Evolutionary conservation across 2,329 filamentous ascomycete genomes (phyloP), one percentile per base, ranked within the genome.

Genomic region (Didymella pinodella): DNA sequence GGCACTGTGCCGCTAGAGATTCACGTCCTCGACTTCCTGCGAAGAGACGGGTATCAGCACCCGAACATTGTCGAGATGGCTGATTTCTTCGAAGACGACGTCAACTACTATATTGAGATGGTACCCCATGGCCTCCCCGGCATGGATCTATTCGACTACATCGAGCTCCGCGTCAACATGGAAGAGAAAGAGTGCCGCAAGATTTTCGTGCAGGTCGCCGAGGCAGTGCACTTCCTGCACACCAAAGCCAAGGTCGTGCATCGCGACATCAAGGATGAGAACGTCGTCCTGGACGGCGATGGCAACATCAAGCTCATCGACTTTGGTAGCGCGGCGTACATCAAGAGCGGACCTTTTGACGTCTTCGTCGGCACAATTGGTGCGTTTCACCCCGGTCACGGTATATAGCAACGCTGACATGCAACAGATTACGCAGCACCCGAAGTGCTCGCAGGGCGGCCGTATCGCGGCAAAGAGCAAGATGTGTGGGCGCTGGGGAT

Each of bases 61-160:
- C 82, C 85, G 2, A 89, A 89, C 62, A 89, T 89, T 62, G 86
- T 89, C 43, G 86, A 88, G 69, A 89, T 89, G 87, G 83, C 85
- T 49, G 86, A 88, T 50, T 89, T 89, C 74, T 89, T 89, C 69
- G 87, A 89, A 75, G 92, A 96, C 66, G 88, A 92, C 64, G 83
- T 88, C 69, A 98, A 99, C 74, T 99, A 99, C 79, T 99, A 99
- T 78, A 99, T 99, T 68, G 95, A 98, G 77, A 99, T 98, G 92
- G 85, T 91, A 14, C 95, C 95, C 0, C 95, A 98, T 70, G 95
- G 95, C 1, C 83, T 97, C 36, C 95, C 95, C 0, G 95, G 95
- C 12, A 98, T 99, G 93, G 95, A 99, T 76, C 84, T 99, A 2
- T 99, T 99, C 72, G 95, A 99, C 78, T 99, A 99, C 77, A 99